Base-by-base conservation (phyloP, 108 stramenopile genomes). In the Conticribra guillardii region DNA sequence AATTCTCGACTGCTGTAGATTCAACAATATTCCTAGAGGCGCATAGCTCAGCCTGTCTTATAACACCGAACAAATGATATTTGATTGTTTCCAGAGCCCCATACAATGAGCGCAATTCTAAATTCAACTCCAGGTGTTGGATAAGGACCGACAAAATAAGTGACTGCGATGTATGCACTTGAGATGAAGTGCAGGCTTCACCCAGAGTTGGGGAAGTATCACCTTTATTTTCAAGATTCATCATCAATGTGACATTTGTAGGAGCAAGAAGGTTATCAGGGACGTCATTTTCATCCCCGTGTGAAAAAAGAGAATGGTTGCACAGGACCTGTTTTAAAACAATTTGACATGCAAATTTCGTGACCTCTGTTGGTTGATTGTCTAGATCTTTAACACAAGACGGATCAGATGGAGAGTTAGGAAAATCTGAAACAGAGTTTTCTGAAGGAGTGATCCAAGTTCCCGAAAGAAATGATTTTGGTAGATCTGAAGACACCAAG, bases 351-450 rank as follows among this genome's bases (percentile, higher is more conserved):
- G 8, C 8, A 41, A 41, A 41, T 41, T 41, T 41, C 8, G 37
- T 41, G 37, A 41, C 8, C 5, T 41, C n/a, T n/a, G n/a, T 41
- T 5, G 8, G 11, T 41, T 41, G 8, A 5, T 11, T 11, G 37
- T 41, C 37, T 9, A 11, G 37, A 41, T 41, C 37, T 11, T 5
- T 41, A 9, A 41, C 37, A 41, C 84, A 87, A 5, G 84, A 83
- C 24, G 89, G 71, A 70, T 92, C 90, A 1, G 81, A 59, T 11
- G 75, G 77, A 65, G 87, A 87, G 30, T 92, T 89, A 15, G 90
- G 90, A 55, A 87, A 92, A 33, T 70, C 66, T 47, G 76, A 69
- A 5, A 34, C 58, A 16, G 31, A 50, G 17, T 60, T 72, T 54
- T 69, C 71, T 22, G 71, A 79, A 22, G 76, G 79, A 28, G 81